Evolutionary conservation across 2,329 filamentous ascomycete species (phyloP).

Genomic region (Fusarium avenaceum): DNA sequence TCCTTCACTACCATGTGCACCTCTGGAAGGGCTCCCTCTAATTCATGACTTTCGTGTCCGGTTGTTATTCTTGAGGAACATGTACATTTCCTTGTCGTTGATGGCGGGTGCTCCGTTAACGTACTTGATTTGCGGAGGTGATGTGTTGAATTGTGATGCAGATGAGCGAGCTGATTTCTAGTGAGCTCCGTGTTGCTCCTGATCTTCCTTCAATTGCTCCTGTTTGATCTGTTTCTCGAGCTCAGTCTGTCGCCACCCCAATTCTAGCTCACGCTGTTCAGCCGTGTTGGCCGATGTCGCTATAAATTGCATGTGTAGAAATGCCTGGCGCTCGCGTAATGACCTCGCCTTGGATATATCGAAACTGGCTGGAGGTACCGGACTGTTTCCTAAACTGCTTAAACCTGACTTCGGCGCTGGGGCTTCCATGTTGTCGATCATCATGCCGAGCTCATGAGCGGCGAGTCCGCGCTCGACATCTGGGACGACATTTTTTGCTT

Average conservation of each 20-base stretch:
- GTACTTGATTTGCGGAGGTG: constrained; percentile 14
- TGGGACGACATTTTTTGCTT: not conserved
- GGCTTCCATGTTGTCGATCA: constrained; percentile 52
- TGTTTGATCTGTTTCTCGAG: constrained; percentile 46
- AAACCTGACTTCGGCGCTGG: constrained; percentile 5
- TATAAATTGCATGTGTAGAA: constrained; percentile 42
- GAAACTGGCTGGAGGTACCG: constrained; percentile 42
- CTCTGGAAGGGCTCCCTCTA: constrained; percentile 13
- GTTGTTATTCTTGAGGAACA: constrained; percentile 37
- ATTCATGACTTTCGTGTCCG: constrained; percentile 20
- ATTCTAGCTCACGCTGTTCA: constrained; percentile 45
- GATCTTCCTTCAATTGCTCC: constrained; percentile 33
- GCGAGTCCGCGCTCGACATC: constrained; percentile 19
- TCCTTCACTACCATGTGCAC: constrained; percentile 42
- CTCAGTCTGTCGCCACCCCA: constrained; percentile 18
- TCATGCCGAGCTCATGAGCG: constrained; percentile 36
- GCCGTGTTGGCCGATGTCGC: constrained; percentile 39
- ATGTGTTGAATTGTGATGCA: constrained; percentile 3
- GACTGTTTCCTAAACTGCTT: not conserved
- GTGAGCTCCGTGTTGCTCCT: constrained; percentile 25
- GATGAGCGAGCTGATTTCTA: constrained; percentile 36
- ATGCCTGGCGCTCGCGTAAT: constrained; percentile 44
- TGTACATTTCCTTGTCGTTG: constrained; percentile 33
- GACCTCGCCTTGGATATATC: constrained; percentile 14
- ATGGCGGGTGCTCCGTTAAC: constrained; percentile 18